Conservation (phyloP, 176 grass and related monocot species). For the Phragmites australis region DNA sequence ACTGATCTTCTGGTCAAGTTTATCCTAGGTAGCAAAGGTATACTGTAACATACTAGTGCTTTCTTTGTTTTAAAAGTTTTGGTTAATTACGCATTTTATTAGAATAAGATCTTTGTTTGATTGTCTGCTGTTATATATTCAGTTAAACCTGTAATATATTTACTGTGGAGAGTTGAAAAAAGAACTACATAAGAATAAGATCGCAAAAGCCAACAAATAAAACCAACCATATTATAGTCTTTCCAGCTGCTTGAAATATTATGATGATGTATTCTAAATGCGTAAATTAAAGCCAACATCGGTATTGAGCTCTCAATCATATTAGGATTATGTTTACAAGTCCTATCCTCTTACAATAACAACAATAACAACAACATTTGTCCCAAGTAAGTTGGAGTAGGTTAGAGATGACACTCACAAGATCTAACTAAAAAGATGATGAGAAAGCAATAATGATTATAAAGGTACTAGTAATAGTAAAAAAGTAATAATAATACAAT, state of each 20-base stretch:
- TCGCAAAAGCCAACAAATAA: background rate
- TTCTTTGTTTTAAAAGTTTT: slow-evolving; percentile 7
- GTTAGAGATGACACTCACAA: no score
- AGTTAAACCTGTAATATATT: background rate
- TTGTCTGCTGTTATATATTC: slow-evolving; percentile 13
- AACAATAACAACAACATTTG: no score
- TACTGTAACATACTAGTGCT: slow-evolving; percentile 7
- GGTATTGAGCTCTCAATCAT: background rate
- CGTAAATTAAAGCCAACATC: background rate
- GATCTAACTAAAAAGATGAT: no score
- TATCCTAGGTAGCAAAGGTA: slow-evolving; percentile 48
- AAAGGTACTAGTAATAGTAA: no score
- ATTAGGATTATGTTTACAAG: background rate
- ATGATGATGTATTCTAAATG: background rate
- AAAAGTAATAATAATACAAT: no score
- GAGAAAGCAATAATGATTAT: no score
- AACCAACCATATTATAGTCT: slow-evolving; percentile 17
- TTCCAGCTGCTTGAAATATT: background rate
- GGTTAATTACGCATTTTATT: background rate
- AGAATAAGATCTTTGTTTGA: background rate
- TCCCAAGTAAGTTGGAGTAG: no score
- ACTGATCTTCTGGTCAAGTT: slow-evolving; percentile 32
- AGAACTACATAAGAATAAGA: slow-evolving; percentile 5
- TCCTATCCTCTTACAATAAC: background rate
- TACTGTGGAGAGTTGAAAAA: background rate